A percentile compares a stretch with the other conserved stretches of the same genome.
Conservation (phyloP, 1,284 basidiomycete species). For the Fomitiporia mediterranea region DNA sequence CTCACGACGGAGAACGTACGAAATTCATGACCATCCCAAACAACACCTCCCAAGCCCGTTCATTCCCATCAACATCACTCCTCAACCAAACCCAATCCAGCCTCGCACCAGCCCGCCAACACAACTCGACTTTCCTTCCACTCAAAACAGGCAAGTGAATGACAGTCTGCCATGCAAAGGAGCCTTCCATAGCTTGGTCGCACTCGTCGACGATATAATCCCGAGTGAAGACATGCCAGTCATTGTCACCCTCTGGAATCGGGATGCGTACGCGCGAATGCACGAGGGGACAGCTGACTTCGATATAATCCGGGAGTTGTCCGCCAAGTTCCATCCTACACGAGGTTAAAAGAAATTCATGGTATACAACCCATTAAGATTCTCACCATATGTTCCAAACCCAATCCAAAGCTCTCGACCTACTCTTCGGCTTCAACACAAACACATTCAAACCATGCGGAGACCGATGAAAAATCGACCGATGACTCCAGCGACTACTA, state of each 20-base stretch:
- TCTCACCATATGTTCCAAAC: constrained; percentile 72
- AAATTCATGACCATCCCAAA: constrained; percentile 68
- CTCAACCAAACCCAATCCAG: constrained; percentile 81
- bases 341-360: not conserved
- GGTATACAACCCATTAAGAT: not conserved
- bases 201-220: constrained; percentile 40
- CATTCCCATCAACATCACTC: constrained; percentile 53
- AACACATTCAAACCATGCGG: constrained; percentile 74
- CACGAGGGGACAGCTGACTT: constrained; percentile 43
- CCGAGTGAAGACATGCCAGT: constrained; percentile 24
- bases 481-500: constrained; percentile 37
- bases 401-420: constrained; percentile 76
- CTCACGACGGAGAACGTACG: constrained; percentile 35
- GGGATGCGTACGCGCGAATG: constrained; percentile 62
- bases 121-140: constrained; percentile 65
- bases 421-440: constrained; percentile 70
- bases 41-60: constrained; percentile 68
- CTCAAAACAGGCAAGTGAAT: constrained; percentile 47
- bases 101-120: constrained; percentile 67
- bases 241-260: constrained; percentile 45
- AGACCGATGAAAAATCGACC: constrained; percentile 40
- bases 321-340: constrained; percentile 59
- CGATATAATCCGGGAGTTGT: constrained; percentile 39
- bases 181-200: constrained; percentile 44
- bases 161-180: constrained; percentile 58